A percentile compares a stretch with the other conserved stretches of the same genome.
Conservation (phyloP, 2,329 filamentous ascomycete genomes). For the Arthrobotrys conoides region DNA sequence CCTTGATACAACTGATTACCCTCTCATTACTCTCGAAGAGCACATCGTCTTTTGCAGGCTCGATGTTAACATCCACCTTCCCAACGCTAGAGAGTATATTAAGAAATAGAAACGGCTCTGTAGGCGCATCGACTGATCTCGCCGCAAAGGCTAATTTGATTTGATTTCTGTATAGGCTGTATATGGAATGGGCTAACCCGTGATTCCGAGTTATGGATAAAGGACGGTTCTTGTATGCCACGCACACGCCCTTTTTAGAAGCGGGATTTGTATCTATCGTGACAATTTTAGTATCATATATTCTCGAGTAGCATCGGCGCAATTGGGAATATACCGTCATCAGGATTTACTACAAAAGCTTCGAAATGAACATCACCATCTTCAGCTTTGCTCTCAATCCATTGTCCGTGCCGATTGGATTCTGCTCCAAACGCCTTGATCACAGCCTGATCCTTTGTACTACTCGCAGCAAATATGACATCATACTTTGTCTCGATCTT, state of each 20-base stretch:
- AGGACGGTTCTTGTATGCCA: constrained; percentile 53
- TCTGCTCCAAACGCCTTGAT: constrained; percentile 73
- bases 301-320: no score
- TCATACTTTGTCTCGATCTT: constrained; percentile 69
- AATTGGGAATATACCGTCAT: constrained; percentile 33
- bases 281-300: not conserved
- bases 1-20: constrained; percentile 13
- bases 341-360: constrained; percentile 60
- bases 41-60: constrained; percentile 72
- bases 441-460: constrained; percentile 71
- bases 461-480: constrained; percentile 74
- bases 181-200: constrained; percentile 46
- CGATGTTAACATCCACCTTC: constrained; percentile 71
- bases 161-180: constrained; percentile 44
- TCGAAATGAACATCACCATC: constrained; percentile 57
- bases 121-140: constrained; percentile 63
- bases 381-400: constrained; percentile 22
- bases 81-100: constrained; percentile 69
- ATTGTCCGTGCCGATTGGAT: constrained; percentile 64
- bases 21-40: constrained; percentile 69
- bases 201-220: constrained; percentile 37
- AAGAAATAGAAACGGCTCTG: constrained; percentile 70
- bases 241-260: constrained; percentile 60
- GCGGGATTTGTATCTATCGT: constrained; percentile 38
- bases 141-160: constrained; percentile 32